Evolutionary conservation across 352 stramenopile species (phyloP).

Genomic region (Globisporangium cederbergense): DNA sequence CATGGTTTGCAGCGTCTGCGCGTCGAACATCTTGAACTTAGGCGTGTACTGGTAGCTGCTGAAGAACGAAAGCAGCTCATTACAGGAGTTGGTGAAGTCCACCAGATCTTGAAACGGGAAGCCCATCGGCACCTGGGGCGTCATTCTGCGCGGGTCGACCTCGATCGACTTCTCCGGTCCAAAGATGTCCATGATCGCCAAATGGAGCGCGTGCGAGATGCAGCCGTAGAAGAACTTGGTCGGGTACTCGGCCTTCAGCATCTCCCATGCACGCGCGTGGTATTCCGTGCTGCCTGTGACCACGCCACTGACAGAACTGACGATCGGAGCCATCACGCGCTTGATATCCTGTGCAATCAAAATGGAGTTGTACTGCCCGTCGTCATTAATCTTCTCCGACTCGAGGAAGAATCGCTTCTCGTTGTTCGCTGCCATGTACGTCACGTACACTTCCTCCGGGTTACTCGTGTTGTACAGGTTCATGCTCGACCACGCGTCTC

Average conservation of each 20-base stretch:
- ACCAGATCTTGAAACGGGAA: constrained; percentile 82
- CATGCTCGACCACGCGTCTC: constrained; percentile 75
- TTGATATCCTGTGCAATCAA: constrained; percentile 83
- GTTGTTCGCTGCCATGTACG: constrained; percentile 76
- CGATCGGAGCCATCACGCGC: constrained; percentile 72
- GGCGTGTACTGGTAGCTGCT: constrained; percentile 74
- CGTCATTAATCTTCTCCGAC: constrained; percentile 60
- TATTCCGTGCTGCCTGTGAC: constrained; percentile 75
- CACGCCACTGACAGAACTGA: constrained; percentile 62
- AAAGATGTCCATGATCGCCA: constrained; percentile 85
- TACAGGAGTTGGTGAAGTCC: constrained; percentile 70
- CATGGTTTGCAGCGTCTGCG: constrained; percentile 70
- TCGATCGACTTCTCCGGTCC: constrained; percentile 64
- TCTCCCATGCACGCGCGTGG: constrained; percentile 74
- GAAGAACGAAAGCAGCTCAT: constrained; percentile 76
- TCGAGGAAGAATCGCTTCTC: constrained; percentile 82
- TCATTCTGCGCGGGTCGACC: constrained; percentile 62
- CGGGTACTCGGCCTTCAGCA: constrained; percentile 80
- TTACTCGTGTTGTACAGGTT: constrained; percentile 78
- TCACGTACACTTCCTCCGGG: constrained; percentile 64
- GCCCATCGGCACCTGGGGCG: constrained; percentile 62
- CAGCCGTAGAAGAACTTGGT: constrained; percentile 88
- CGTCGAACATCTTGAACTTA: constrained; percentile 77
- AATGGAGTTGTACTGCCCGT: constrained; percentile 72
- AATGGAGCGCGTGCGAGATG: constrained; percentile 74